phyloP scores from a whole-genome alignment of 208 protist species.

The Naegleria fowleri region DNA sequence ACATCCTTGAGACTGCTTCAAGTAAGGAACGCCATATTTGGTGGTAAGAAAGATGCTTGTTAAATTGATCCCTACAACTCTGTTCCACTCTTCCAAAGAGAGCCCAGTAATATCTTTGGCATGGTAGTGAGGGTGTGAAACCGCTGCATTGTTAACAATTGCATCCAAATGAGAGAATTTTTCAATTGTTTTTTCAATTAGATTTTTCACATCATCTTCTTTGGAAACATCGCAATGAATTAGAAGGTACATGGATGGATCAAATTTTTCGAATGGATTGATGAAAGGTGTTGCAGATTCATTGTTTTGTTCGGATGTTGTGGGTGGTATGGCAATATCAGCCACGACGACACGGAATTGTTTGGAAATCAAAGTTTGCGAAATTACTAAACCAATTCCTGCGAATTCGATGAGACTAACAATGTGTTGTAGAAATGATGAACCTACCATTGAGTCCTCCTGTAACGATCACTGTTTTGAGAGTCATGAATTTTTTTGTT shows the following conservation, averaged over 20 bases:
- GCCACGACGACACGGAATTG: neutral
- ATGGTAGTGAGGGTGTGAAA: neutral
- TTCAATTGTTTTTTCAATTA: neutral
- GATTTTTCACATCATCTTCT: neutral
- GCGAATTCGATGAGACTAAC: too few species aligned
- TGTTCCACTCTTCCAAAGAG: constrained; percentile 32
- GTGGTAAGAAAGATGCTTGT: constrained; percentile 14
- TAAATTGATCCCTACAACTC: constrained; percentile 1
- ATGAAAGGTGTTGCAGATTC: neutral
- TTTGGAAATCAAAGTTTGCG: neutral
- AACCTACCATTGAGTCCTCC: neutral
- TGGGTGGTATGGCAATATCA: neutral
- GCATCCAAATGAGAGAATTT: neutral
- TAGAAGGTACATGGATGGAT: neutral
- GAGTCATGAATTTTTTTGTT: too few species aligned
- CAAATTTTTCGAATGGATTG: neutral
- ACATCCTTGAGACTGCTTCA: neutral
- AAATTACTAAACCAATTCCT: neutral
- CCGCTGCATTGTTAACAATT: constrained; percentile 27
- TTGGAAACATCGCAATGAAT: constrained; percentile 23
- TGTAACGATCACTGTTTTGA: neutral
- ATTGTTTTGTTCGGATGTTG: too few species aligned
- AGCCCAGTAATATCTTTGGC: neutral
- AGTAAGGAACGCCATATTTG: constrained; percentile 6
- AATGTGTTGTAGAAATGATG: too few species aligned